Conservation (phyloP, 352 stramenopile genomes). For the Paralagenidium karlingii region DNA sequence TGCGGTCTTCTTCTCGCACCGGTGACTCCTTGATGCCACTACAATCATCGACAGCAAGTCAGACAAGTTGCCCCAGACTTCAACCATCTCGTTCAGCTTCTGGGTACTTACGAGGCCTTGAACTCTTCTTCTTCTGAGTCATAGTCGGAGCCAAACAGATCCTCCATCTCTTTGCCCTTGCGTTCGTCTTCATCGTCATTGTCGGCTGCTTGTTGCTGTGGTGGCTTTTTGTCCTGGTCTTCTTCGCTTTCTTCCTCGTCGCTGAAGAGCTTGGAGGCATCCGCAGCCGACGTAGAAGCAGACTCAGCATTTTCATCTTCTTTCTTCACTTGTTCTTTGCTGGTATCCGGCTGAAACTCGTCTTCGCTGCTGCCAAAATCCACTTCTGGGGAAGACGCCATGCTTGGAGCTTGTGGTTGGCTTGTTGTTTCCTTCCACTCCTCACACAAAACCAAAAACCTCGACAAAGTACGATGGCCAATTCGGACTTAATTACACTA, state of each 20-base stretch:
- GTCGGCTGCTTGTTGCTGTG: slow-evolving; percentile 8
- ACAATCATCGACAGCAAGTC: background rate
- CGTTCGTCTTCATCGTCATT: slow-evolving; percentile 12
- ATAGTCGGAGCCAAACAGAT: slow-evolving; percentile 83
- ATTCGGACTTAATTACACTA: background rate
- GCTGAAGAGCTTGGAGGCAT: slow-evolving; percentile 49
- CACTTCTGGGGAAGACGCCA: slow-evolving; percentile 46
- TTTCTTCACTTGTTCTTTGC: background rate
- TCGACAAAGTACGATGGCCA: background rate
- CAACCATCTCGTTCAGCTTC: too few relatives aligned
- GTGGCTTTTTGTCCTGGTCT: slow-evolving; percentile 3
- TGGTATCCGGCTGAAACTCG: slow-evolving; percentile 40
- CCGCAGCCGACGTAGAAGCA: slow-evolving; percentile 1
- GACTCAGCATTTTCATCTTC: slow-evolving; percentile 5
- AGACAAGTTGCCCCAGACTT: background rate
- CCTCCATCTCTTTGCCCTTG: slow-evolving; percentile 79
- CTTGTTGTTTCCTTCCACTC: background rate
- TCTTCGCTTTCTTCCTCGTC: slow-evolving; percentile 52
- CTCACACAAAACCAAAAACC: background rate
- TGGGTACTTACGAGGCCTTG: slow-evolving; percentile 77
- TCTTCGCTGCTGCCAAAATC: slow-evolving; percentile 55
- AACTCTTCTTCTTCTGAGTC: slow-evolving; percentile 83
- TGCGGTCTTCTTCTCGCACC: slow-evolving; percentile 41
- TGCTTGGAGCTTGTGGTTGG: background rate
- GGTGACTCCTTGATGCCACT: slow-evolving; percentile 78